A percentile compares a stretch with the other conserved stretches of the same genome.
These are phyloP conservation scores for Macrocystidia cucumis DNA, from an alignment of 1,284 basidiomycete genomes.

Conservation along the genomic window DNA sequence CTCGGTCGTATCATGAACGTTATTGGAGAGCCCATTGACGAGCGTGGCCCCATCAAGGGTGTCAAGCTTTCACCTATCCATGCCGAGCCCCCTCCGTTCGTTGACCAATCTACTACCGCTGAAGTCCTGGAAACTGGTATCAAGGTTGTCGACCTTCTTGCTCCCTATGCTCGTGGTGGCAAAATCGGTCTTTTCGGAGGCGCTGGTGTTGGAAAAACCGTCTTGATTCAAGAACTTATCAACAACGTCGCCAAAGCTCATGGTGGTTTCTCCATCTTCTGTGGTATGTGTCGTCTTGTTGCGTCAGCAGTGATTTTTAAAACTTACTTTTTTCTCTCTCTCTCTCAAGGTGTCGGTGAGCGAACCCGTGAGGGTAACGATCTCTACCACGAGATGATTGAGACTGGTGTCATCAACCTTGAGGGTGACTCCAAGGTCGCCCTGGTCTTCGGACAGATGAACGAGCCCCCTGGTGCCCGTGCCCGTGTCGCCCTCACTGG, in stretches of 20 bases:
- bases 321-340: slow-evolving; percentile 7
- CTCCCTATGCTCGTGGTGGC: slow-evolving; percentile 99
- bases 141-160: slow-evolving; percentile 99
- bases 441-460: slow-evolving; percentile 99
- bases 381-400: slow-evolving; percentile 99
- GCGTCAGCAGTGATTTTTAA: not conserved
- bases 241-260: slow-evolving; percentile 99
- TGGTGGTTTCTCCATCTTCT: slow-evolving; percentile 99
- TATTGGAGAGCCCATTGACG: slow-evolving; percentile 99
- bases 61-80: slow-evolving; percentile 90
- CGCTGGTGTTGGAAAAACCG: slow-evolving; percentile 99
- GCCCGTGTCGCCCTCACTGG: slow-evolving; percentile 99
- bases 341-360: slow-evolving; percentile 84
- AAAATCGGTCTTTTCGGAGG: slow-evolving; percentile 99
- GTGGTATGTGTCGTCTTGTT: slow-evolving; percentile 51
- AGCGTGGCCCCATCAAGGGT: slow-evolving; percentile 97
- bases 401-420: slow-evolving; percentile 99
- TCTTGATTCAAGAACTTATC: slow-evolving; percentile 98
- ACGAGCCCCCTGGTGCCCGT: slow-evolving; percentile 99
- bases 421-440: slow-evolving; percentile 99
- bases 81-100: slow-evolving; percentile 93
- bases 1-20: slow-evolving; percentile 99
- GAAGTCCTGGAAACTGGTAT: slow-evolving; percentile 99
- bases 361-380: slow-evolving; percentile 99
- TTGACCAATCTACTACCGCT: slow-evolving; percentile 96